phyloP scores from a whole-genome alignment of 148 eudicot genomes.

The Vaccinium vitisidaea region DNA sequence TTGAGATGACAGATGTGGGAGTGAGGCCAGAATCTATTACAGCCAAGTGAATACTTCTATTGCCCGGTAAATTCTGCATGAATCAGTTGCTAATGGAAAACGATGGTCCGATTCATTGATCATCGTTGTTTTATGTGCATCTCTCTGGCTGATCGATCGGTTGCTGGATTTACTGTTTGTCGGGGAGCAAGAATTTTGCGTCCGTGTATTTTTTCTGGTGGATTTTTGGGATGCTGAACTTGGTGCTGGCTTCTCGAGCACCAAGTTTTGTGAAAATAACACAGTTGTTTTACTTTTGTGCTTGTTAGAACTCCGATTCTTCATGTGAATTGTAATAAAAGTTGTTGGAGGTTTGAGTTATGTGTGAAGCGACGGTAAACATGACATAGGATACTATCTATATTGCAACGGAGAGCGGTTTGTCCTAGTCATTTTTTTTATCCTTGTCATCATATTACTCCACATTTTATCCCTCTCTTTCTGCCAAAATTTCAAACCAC shows the following conservation, averaged over 20 bases:
- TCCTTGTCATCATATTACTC: too few relatives aligned
- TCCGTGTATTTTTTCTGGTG: neutral
- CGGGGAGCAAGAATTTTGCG: neutral
- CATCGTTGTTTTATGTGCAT: neutral
- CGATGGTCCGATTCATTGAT: neutral
- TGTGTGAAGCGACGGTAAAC: neutral
- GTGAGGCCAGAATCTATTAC: slow-evolving; percentile 34
- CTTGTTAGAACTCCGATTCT: neutral
- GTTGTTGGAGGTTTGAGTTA: neutral
- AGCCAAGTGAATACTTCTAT: slow-evolving; percentile 32
- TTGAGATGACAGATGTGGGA: slow-evolving; percentile 27
- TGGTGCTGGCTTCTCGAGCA: neutral
- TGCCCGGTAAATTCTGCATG: slow-evolving; percentile 3
- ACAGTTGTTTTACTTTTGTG: neutral
- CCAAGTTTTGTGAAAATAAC: too few relatives aligned
- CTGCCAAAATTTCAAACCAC: too few relatives aligned
- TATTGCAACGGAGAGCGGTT: too few relatives aligned
- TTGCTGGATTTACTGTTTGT: neutral
- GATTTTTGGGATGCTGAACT: neutral
- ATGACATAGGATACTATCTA: too few relatives aligned
- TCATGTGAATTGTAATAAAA: neutral
- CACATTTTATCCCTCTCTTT: too few relatives aligned
- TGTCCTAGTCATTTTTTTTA: too few relatives aligned
- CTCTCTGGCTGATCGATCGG: neutral
- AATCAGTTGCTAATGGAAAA: neutral